Evolutionary conservation across 352 stramenopile genomes (phyloP), one percentile per base, ranked within the genome.

Genomic region (Pythium brassicae): DNA sequence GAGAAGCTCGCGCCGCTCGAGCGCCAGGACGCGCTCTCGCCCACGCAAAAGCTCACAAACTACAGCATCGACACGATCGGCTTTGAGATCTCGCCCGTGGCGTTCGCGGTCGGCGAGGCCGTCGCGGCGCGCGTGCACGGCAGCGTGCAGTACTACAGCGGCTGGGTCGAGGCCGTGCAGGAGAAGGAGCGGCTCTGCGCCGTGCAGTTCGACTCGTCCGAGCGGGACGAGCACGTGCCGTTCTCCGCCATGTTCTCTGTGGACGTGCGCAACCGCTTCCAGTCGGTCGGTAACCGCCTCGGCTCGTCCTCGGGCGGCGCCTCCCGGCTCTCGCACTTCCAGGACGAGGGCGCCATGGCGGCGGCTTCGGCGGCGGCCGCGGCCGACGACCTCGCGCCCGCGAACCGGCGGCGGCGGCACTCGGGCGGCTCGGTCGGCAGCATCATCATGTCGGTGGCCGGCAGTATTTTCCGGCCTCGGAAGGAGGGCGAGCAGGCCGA

Each of bases 31-130:
- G 81, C 78, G 39, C 65, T 91, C 3, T 69, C 71, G 25, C 74
- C 77, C 27, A 76, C 66, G 5, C 78, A 91, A 52, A 78, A 75
- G 20, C 69, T 91, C 40, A 91, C 78, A 3, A 91, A 91, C 48
- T 87, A 83, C 60, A 86, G 72, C 50, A 86, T 91, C 50, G 78
- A 91, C 58, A 76, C 78, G 6, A 86, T 88, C 55, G 81, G 81
- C 8, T 89, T 88, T 56, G 81, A 91, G 66, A 68, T 91, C 25
- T 71, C 65, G 22, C 65, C 71, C 9, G 67, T 82, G 20, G 63
- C 15, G 35, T 91, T 89, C 42, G 57, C 54, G 0, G 63, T 87
- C 9, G 78, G 81, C 2, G 81, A 91, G 46, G 66, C 62, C 9
- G 74, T 91, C 32, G 81, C 88, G 64, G 76, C 74, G 35, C 74